Base-by-base conservation (phyloP, 2,329 filamentous ascomycete species). In the Neofusicoccum parvum region DNA sequence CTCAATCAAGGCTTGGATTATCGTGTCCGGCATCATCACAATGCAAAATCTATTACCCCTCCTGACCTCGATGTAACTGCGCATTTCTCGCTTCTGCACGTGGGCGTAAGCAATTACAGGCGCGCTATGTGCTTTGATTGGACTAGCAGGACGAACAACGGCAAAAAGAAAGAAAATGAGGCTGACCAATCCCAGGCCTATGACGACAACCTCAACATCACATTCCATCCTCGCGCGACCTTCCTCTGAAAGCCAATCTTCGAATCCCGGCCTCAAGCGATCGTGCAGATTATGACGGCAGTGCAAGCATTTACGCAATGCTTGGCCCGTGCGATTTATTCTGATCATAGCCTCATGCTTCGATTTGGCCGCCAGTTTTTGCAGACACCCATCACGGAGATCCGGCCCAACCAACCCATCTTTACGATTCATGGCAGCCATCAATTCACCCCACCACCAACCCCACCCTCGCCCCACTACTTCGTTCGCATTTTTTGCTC, bases 391-490 rank as follows among this genome's bases (percentile, higher is more conserved):
- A 27, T 17, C 11, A 37, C 32, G 43, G 7, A 20, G 43, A 32
- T 60, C 43, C 39, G n/a, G 56, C 41, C 32, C 56, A 48, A 41
- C 32, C 43, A 20, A 36, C 32, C 45, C 27, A 48, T 48, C 27
- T 39, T 48, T 43, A 37, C 56, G 56, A 60, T 37, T 60, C 56
- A 60, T 60, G 56, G 14, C 56, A 32, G 34, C 56, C 43, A 37
- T 37, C n/a, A 37, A 60, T 60, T 48, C 56, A 48, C 56, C 56
- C 56, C 56, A 59, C 56, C 27, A 23, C 27, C 5, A 23, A 49
- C 56, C 56, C 56, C 56, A 60, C 56, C 32, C 10, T 32, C 12
- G 56, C 56, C 56, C 56, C 56, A 60, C 56, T 39, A 43, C 9
- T 39, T 15, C 43, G 23, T 37, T 14, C 9, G 12, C 54, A 46